Evolutionary conservation across 495 filamentous ascomycete genomes (phyloP), one percentile per base, ranked within the genome.

Genomic region (Stereocaulon alpinum): DNA sequence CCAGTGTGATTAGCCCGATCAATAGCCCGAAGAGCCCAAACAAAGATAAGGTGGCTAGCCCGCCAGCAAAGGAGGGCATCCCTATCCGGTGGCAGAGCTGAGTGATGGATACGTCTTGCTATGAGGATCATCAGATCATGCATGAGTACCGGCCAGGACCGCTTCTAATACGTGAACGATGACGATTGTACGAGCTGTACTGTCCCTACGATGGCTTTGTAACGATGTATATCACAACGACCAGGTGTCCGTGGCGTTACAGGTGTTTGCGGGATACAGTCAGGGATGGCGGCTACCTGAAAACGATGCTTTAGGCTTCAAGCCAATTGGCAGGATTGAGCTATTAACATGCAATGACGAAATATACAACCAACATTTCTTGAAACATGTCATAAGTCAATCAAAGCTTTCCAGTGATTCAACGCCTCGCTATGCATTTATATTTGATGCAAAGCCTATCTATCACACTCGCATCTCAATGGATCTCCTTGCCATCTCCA

Each of bases 401-500:
- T 17, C 17, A 10, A 41, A 20, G 40, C n/a, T n/a, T 40, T 42
- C 41, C 45, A 7, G 40, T 7, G 6, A 34, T 42, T 7, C 9
- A 32, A 59, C 47, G 45, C 47, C 56, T 32, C 45, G 56, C 40
- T 51, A 50, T 59, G 37, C 22, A 3, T 29, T 34, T 50, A 17
- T 30, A 20, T 12, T n/a, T 50, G 18, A 27, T 18, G 4, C 11
- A 37, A 52, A 2, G 37, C 32, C 5, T 30, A 40, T 17, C 18
- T 12, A 14, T 49, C 22, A 40, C 9, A 11, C 10, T 50, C 30
- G 24, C 32, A 50, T 40, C 34, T 51, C 45, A 9, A 84, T 71
- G 10, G 89, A 85, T 73, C 84, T 88, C 67, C 81, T 75, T 42
- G 91, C 91, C 89, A 97, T 92, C 51, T 83, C 81, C 67, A 88